phyloP scores from a whole-genome alignment of 768 basidiomycete genomes.

The Podaxis mareebaensis region DNA sequence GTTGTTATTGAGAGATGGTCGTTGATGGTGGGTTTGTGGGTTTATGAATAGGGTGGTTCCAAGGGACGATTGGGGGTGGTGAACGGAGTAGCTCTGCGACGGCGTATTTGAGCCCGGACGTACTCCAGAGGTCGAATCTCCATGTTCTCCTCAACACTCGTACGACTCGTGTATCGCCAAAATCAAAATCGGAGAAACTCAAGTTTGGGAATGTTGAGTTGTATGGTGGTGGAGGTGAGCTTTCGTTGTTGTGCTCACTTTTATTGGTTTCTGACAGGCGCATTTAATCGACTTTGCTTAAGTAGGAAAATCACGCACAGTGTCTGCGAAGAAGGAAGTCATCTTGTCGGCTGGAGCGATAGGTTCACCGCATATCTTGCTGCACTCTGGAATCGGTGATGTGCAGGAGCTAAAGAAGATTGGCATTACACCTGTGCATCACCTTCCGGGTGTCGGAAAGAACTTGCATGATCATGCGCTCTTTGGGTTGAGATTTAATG shows the following conservation, averaged over 20 bases:
- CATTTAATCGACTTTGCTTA: too few species aligned
- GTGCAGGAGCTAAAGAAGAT: conserved; percentile 17
- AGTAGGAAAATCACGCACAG: too few species aligned
- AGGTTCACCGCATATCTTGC: conserved; percentile 25
- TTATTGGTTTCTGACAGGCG: too few species aligned
- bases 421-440: conserved; percentile 18
- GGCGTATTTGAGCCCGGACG: conserved; percentile 27
- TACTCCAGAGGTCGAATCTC: conserved; percentile 19
- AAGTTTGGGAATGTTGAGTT: background rate
- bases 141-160: background rate
- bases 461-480: conserved; percentile 12
- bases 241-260: too few species aligned
- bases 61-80: conserved; percentile 26
- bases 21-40: background rate
- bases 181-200: background rate
- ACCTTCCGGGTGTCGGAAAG: conserved; percentile 24
- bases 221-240: too few species aligned
- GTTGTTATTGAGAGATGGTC: too few species aligned
- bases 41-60: conserved; percentile 21
- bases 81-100: conserved; percentile 32
- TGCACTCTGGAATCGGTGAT: conserved; percentile 26
- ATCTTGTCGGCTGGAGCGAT: conserved; percentile 21
- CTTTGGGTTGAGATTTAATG: conserved; percentile 12
- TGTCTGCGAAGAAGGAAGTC: background rate
- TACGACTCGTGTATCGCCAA: background rate